Evolutionary conservation across 805 yeast species (phyloP).

Genomic region (Kregervanrija delftensis): DNA sequence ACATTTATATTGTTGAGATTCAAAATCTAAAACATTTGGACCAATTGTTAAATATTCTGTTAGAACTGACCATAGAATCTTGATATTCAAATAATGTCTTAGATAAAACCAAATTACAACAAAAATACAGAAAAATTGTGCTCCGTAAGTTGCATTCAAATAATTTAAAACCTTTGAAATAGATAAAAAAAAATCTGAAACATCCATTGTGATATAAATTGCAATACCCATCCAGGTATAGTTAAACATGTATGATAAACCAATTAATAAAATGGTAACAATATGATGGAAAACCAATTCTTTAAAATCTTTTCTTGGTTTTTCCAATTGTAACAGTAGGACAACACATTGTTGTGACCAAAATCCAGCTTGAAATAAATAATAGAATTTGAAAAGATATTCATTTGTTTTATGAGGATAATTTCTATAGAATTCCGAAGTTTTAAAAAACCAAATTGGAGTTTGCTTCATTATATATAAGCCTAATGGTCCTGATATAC

Average conservation of each 20-base stretch:
- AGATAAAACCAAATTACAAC: constrained; percentile 74
- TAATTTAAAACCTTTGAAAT: constrained; percentile 82
- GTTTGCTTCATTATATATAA: constrained; percentile 77
- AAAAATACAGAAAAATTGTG: constrained; percentile 64
- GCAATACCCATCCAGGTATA: constrained; percentile 94
- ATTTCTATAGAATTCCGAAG: constrained; percentile 66
- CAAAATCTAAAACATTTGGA: constrained; percentile 72
- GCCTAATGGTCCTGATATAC: constrained; percentile 78
- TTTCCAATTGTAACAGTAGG: constrained; percentile 76
- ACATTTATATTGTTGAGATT: constrained; percentile 91
- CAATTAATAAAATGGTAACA: constrained; percentile 81
- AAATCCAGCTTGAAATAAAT: constrained; percentile 89
- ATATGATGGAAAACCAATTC: constrained; percentile 92
- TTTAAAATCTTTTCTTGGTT: constrained; percentile 88
- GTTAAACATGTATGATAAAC: constrained; percentile 86
- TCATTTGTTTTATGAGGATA: constrained; percentile 82
- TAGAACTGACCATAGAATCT: constrained; percentile 73
- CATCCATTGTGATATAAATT: constrained; percentile 91
- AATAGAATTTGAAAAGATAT: constrained; percentile 67
- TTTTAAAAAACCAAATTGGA: constrained; percentile 87
- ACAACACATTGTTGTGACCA: constrained; percentile 96
- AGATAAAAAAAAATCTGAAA: constrained; percentile 85
- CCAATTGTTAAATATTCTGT: constrained; percentile 89
- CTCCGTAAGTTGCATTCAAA: constrained; percentile 57
- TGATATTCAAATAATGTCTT: constrained; percentile 80